Evolutionary conservation across 2,329 filamentous ascomycete species (phyloP), one percentile per base, ranked within the genome.

Genomic region (Penicillium verrucosum): DNA sequence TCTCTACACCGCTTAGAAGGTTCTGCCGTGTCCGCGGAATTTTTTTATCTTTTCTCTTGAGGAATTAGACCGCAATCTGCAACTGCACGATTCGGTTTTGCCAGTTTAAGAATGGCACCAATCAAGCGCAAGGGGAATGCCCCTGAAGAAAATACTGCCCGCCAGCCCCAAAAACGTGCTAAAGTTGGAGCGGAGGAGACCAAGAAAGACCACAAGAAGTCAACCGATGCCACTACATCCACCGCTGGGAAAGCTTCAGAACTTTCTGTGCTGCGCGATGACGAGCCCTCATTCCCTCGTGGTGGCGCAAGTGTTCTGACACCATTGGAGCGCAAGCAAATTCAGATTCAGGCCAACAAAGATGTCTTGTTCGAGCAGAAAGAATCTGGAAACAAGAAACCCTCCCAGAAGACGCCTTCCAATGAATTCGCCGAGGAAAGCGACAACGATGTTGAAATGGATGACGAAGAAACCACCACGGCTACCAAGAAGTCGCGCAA

Each of bases 291-390:
- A 43, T 99, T 99, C 68, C 93, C 94, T 64, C 86, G 94, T 81
- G 94, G 94, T 54, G 95, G 94, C 42, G 93, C 86, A 51, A 95
- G 90, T 70, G 82, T 96, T 51, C 79, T 99, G 71, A 97, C 94
- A 2, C 92, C 94, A 21, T 80, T 99, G 50, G 94, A 99, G 74
- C 89, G 95, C 72, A 97, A 96, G 78, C 91, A 97, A 75, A 97
- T 99, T 61, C 89, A 94, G 68, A 88, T 95, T 57, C 89, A 97
- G 75, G 94, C 94, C 44, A 94, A 89, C 70, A 87, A 89, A 66
- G 94, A 99, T 79, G 94, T 92, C 40, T 79, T 95, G 38, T 94
- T 93, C 71, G 94, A 97, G 75, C 88, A 95, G 66, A 83, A 88
- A 64, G 49, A 42, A 51, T 34, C 16, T 36, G 84, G 84, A 46